Evolutionary conservation across 2,329 filamentous ascomycete genomes (phyloP), one percentile per base, ranked within the genome.

Genomic region (Emericellopsis atlantica): DNA sequence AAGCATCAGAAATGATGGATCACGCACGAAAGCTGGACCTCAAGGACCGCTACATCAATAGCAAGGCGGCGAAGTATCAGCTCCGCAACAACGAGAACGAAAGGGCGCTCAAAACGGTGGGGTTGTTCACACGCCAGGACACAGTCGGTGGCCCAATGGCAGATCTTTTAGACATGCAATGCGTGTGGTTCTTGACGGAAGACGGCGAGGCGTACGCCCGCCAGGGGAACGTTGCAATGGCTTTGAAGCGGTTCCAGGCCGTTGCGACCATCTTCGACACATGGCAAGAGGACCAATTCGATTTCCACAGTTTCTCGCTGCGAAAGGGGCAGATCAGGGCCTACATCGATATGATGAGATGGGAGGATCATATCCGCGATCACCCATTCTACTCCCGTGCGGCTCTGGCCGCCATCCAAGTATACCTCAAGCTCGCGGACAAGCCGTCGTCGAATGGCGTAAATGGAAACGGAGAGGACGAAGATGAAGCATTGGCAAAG

Each of bases 261-360:
- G 76, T 98, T 43, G 81, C 82, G 58, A 87, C 85, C 61, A 93
- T 98, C 49, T 98, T 98, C 54, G 90, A 96, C 49, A 79, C 87
- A 16, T 98, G 92, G 92, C 84, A 94, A 56, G 93, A 98, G 58
- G 92, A 98, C 52, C 92, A 98, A 55, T 95, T 96, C 53, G 92
- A 98, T 59, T 98, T 98, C 69, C 93, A 98, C 69, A 87, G 79
- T 58, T 98, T 98, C 62, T 95, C 88, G 16, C 69, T 98, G n/a
- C 74, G 92, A 16, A 98, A 96, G 62, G 93, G 93, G 12, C 90
- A 95, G 69, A 86, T 96, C 45, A 74, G 90, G 43, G 85, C 92
- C 2, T 98, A 98, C 56, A 70, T 98, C 33, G 89, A 95, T 51
- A 95, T 98, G 87, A 72, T 98, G 37, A 78, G 84, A 51, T 98